Evolutionary conservation across 345 rosid species (phyloP).

Genomic region (Eucalyptus sp.): DNA sequence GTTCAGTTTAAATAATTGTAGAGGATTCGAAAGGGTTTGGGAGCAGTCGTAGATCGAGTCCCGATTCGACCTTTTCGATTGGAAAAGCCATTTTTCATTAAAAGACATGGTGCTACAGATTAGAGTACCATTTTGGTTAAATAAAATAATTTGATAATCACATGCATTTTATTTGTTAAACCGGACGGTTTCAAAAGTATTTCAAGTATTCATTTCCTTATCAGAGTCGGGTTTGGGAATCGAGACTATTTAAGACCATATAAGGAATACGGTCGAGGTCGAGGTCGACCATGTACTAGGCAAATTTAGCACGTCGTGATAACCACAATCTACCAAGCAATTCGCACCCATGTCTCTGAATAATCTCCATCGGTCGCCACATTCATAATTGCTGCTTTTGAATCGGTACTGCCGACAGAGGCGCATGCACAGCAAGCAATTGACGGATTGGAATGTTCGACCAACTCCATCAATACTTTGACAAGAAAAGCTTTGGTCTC

Average conservation of each 20-base stretch:
- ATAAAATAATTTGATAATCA: not conserved
- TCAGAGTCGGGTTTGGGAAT: not conserved
- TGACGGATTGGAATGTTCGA: not conserved
- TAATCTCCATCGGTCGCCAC: not conserved
- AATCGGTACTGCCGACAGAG: not conserved
- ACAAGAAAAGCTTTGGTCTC: not conserved
- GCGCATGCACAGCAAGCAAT: not conserved
- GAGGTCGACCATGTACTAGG: fast-evolving
- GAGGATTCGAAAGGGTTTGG: not conserved
- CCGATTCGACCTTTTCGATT: not conserved
- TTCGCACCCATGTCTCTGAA: not conserved
- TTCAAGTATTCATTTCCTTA: not conserved
- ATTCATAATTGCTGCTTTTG: not conserved
- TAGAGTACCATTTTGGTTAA: not conserved
- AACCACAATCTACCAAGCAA: not conserved
- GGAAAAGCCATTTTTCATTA: not conserved
- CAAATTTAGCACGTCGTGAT: not conserved
- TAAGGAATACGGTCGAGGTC: not conserved
- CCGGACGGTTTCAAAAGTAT: not conserved
- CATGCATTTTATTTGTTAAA: not conserved
- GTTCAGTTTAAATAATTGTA: not conserved
- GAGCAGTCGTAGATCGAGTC: not conserved
- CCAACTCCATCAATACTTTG: not conserved
- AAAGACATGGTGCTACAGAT: not conserved
- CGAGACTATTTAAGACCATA: not conserved